Evolutionary conservation across 2,329 filamentous ascomycete species (phyloP).

Genomic region (Paecilomyces sp.): DNA sequence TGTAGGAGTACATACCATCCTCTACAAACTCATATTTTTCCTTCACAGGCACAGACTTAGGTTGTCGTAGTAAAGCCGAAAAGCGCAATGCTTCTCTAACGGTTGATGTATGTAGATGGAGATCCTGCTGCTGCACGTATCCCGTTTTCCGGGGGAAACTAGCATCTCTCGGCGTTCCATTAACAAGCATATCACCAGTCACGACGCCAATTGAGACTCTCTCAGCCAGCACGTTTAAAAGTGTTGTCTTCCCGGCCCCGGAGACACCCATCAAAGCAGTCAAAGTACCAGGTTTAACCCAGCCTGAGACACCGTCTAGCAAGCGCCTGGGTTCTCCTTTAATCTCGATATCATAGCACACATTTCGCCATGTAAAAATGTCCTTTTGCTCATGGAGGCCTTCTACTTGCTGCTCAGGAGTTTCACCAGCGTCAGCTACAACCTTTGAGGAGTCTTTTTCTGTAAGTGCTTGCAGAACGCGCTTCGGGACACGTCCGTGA

Average conservation of each 20-base stretch:
- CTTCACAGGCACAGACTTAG: conserved; percentile 56
- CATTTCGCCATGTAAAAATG: conserved; percentile 47
- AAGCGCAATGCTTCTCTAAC: conserved; percentile 83
- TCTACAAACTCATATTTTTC: conserved; percentile 83
- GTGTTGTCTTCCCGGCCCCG: conserved; percentile 56
- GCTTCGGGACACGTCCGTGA: conserved; percentile 44
- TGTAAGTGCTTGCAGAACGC: conserved; percentile 19
- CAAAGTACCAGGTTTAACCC: conserved; percentile 49
- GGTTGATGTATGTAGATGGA: conserved; percentile 75
- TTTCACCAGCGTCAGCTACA: conserved; percentile 5
- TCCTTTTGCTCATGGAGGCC: conserved; percentile 28
- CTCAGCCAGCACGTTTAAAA: conserved; percentile 52
- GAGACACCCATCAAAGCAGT: conserved; percentile 56
- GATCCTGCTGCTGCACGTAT: conserved; percentile 63
- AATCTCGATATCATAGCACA: conserved; percentile 48
- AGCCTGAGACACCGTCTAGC: conserved; percentile 48
- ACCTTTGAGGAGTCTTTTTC: conserved; percentile 7
- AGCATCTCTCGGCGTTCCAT: conserved; percentile 49
- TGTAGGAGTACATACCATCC: conserved; percentile 40
- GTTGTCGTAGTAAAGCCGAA: conserved; percentile 75
- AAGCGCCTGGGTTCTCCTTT: conserved; percentile 46
- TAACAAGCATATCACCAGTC: conserved; percentile 60
- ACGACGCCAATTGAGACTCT: conserved; percentile 56
- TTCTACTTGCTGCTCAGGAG: conserved; percentile 6
- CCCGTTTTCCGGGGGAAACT: conserved; percentile 60